Base-by-base conservation (phyloP, 805 yeast species). In the Wickerhamiella allomyrinae region DNA sequence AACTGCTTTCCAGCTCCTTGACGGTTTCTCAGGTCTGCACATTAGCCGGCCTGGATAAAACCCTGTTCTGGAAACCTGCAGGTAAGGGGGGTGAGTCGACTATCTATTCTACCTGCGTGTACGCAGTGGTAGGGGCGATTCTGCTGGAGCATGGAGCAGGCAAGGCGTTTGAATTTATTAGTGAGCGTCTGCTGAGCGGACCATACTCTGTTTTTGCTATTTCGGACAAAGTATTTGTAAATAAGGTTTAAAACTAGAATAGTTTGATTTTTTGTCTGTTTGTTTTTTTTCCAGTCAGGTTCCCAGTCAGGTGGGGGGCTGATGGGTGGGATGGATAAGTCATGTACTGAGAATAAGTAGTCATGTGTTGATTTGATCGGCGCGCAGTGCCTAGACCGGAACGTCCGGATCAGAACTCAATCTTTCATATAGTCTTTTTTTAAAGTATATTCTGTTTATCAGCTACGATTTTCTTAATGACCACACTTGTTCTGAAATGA, bases 91-190 rank as follows among this genome's bases (percentile, higher is more conserved):
- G 42, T 17, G 74, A 68, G 48, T 55, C 65, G 53, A 65, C 66
- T 44, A 73, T 73, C 9, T 63, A 68, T 44, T 72, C 75, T 5
- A 72, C 68, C 50, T 64, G 73, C 58, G 55, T 75, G 43, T 63
- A 64, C 49, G 78, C 86, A 2, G 61, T 79, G 47, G 62, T 79
- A n/a, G 87, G 87, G 7, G 85, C 84, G 1, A 71, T 79, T 40
- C 66, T 75, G 29, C 63, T 74, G 41, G 64, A 65, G 39, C 74
- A 76, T 49, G 89, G 87, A n/a, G 73, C 73, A 51, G 42, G 50
- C 6, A 66, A 54, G 7, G 81, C 81, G 7, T 75, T 71, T 53
- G 60, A 64, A 47, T 79, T 78, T 52, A 65, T 76, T 34, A 53
- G 57, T 27, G 70, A 66, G 37, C 71, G 69, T 54, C 60, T 77